Evolutionary conservation across 129 eudicot genomes (phyloP), one percentile per base, ranked within the genome.

Genomic region (Mikania micrantha): DNA sequence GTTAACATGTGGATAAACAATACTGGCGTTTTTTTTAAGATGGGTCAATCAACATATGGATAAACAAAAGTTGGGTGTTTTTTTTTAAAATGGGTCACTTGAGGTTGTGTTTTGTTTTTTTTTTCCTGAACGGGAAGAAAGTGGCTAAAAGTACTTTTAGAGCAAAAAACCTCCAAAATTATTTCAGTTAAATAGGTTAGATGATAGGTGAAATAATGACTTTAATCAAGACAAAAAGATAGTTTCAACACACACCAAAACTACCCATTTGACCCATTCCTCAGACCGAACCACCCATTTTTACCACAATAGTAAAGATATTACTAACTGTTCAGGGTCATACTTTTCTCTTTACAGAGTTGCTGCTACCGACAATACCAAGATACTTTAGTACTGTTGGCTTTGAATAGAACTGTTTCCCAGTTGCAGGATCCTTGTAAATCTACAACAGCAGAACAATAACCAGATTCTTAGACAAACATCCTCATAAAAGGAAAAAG

Each of bases 321-420:
- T 56, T 56, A 56, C 62, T 25, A 56, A 12, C 21, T 25, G 62
- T 13, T 36, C 65, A 15, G 63, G 42, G 56, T 20, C 74, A 48
- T 45, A 63, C 80, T 67, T 80, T 71, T 70, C 77, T 70, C 72
- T 69, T 64, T 62, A 32, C 34, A 42, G 81, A 58, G 15, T 59
- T 39, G 61, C 82, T 58, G 60, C 45, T 58, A 29, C 16, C 47
- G 47, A 45, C 61, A 48, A 38, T 64, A 16, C 48, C 58, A 40
- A 85, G 83, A 77, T 82, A 77, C 27, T 47, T 66, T 15, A 40
- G 61, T 61, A 85, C 87, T 48, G 77, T 71, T 22, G 87, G 91
- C 69, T 79, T 85, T 15, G 87, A 82, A 60, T 79, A 85, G 65
- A 79, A 74, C 76, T 60, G 78, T 52, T 56, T 45, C 38, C 85